phyloP scores from a whole-genome alignment of 2,329 filamentous ascomycete species.

The Aspergillus clavatus region DNA sequence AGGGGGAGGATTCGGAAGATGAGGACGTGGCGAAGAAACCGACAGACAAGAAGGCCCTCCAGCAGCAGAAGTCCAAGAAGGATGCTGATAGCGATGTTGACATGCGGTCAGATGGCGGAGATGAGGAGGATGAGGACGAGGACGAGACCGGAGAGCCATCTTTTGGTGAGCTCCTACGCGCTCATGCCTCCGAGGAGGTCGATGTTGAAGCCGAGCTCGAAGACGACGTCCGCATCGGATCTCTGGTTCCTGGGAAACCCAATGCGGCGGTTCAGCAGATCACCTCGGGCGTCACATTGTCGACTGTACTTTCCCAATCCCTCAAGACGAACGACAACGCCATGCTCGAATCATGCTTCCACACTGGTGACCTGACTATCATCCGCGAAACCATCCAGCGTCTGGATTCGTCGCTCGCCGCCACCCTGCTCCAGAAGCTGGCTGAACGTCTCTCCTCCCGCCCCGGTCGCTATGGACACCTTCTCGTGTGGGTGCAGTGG shows the following conservation, averaged over 20 bases:
- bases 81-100: constrained; percentile 21
- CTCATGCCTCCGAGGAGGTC: constrained; percentile 64
- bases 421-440: constrained; percentile 72
- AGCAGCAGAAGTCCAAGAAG: constrained; percentile 12
- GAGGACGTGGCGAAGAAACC: constrained; percentile 18
- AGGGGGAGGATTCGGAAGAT: constrained; percentile 17
- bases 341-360: constrained; percentile 87
- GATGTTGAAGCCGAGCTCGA: constrained; percentile 60
- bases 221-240: constrained; percentile 38
- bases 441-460: constrained; percentile 81
- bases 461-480: constrained; percentile 80
- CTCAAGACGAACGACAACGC: constrained; percentile 86
- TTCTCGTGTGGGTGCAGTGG: constrained; percentile 97
- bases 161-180: constrained; percentile 79
- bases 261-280: constrained; percentile 49
- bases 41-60: constrained; percentile 15
- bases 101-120: constrained; percentile 32
- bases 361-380: constrained; percentile 68
- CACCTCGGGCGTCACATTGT: constrained; percentile 73
- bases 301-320: constrained; percentile 88
- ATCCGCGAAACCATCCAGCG: constrained; percentile 87
- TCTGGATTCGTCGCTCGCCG: constrained; percentile 78
- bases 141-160: constrained; percentile 56
- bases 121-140: constrained; percentile 32
- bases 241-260: constrained; percentile 44